Percentiles rank a stretch among this genome's conserved stretches.
phyloP scores from a whole-genome alignment of 768 basidiomycete genomes.

The Podaxis pistillaris region DNA sequence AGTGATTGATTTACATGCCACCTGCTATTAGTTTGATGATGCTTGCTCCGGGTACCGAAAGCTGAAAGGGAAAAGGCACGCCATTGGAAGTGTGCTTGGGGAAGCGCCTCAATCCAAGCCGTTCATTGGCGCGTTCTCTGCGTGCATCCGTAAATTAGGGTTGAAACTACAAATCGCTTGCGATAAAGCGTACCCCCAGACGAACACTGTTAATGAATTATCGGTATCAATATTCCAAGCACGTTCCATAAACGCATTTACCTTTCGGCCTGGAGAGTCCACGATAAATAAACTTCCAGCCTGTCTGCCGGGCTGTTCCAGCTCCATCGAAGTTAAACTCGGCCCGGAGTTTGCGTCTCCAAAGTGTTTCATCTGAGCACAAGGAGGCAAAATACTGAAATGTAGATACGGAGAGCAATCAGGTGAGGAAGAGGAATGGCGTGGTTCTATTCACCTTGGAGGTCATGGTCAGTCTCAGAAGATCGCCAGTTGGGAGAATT shows the following conservation, averaged over 20 bases:
- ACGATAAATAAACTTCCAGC: slow-evolving; percentile 80
- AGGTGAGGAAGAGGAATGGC: slow-evolving; percentile 1
- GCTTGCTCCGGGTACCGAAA: slow-evolving; percentile 56
- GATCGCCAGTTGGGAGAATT: slow-evolving; percentile 47
- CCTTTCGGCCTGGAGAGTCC: slow-evolving; percentile 70
- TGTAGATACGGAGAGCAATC: background rate
- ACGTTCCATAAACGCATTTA: slow-evolving; percentile 27
- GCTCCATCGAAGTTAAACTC: slow-evolving; percentile 81
- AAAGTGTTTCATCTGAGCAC: slow-evolving; percentile 72
- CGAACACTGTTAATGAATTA: slow-evolving; percentile 36
- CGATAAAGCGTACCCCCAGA: slow-evolving; percentile 44
- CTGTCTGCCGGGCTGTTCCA: slow-evolving; percentile 69
- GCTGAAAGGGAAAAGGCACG: slow-evolving; percentile 63
- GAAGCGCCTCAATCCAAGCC: slow-evolving; percentile 53
- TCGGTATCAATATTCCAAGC: background rate
- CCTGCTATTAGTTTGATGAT: slow-evolving; percentile 77
- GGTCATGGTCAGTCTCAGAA: slow-evolving; percentile 59
- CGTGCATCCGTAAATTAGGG: background rate
- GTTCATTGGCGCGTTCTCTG: slow-evolving; percentile 61
- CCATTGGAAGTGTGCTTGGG: slow-evolving; percentile 33
- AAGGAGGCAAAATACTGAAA: slow-evolving; percentile 53
- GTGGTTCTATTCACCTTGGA: slow-evolving; percentile 40
- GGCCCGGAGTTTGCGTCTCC: slow-evolving; percentile 63
- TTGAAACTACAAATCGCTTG: background rate
- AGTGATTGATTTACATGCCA: slow-evolving; percentile 61